Conservation (phyloP, 2,329 filamentous ascomycete species). For the Coniochaeta sp. region DNA sequence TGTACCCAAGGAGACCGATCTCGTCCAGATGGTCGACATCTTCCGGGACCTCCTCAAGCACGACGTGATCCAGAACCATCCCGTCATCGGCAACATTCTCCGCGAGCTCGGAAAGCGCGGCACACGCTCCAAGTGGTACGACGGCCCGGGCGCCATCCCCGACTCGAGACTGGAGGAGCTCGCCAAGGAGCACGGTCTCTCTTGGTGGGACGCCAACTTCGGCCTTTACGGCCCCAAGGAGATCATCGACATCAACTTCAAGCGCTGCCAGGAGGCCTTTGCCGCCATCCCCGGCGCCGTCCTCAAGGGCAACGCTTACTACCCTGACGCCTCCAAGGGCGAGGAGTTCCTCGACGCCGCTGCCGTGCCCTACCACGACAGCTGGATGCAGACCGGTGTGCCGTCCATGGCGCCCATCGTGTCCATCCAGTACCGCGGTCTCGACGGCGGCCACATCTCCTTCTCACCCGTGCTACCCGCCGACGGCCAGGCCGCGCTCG, state of each 20-base stretch:
- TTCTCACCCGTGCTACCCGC: constrained; percentile 21
- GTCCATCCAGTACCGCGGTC: constrained; percentile 16
- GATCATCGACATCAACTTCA: constrained; percentile 7
- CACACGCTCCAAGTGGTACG: constrained; percentile 6
- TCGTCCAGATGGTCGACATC: neutral
- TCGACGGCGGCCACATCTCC: constrained; percentile 19
- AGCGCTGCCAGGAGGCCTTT: constrained; percentile 6
- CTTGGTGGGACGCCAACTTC: constrained; percentile 8
- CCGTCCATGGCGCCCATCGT: constrained; percentile 23
- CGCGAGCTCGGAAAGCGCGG: constrained; percentile 4
- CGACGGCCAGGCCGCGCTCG: constrained; percentile 1
- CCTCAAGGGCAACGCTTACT: constrained; percentile 5
- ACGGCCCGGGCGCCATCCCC: constrained; percentile 7
- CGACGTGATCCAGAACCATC: constrained; percentile 6
- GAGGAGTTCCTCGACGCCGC: constrained; percentile 7
- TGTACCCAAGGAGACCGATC: neutral
- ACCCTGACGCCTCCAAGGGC: constrained; percentile 5
- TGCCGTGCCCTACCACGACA: constrained; percentile 17
- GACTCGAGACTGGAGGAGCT: constrained; percentile 8
- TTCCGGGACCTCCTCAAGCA: constrained; percentile 2
- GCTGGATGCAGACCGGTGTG: constrained; percentile 20
- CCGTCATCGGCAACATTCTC: constrained; percentile 6
- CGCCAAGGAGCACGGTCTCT: constrained; percentile 5
- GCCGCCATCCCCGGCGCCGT: constrained; percentile 5
- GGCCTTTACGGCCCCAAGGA: constrained; percentile 8